Percentiles rank a stretch among this genome's conserved stretches.
Conservation (phyloP, 2,329 filamentous ascomycete species). For the Penicillium sp. region DNA sequence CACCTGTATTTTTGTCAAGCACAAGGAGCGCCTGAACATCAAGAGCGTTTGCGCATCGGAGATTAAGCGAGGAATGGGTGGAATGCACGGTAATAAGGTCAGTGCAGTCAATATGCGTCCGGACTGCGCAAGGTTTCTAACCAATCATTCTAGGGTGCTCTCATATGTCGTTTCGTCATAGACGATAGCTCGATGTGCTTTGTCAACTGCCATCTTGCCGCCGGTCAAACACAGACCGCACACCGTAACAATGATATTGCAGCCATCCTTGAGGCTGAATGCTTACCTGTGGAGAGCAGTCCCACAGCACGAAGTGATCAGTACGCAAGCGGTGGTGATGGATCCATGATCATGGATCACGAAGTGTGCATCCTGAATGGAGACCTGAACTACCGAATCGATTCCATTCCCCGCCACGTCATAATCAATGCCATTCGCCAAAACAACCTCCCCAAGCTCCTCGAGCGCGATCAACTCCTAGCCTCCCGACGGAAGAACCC, state of each 20-base stretch:
- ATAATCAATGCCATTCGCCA: conserved; percentile 82
- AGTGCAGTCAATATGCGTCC: conserved; percentile 3
- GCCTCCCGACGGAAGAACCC: conserved; percentile 87
- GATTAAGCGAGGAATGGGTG: conserved; percentile 94
- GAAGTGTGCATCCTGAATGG: conserved; percentile 97
- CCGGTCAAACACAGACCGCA: conserved; percentile 85
- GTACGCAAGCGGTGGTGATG: conserved; percentile 90
- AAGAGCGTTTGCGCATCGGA: conserved; percentile 75
- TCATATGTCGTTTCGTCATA: conserved; percentile 86
- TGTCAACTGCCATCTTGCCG: conserved; percentile 95
- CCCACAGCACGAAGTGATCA: conserved; percentile 68
- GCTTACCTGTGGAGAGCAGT: conserved; percentile 73
- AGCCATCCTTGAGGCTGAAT: conserved; percentile 76
- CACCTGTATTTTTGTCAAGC: conserved; percentile 91
- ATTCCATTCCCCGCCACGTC: conserved; percentile 91
- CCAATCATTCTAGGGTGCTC: conserved; percentile 61
- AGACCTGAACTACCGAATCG: conserved; percentile 96
- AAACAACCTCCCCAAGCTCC: conserved; percentile 78
- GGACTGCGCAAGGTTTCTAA: conserved; percentile 5
- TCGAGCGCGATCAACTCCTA: conserved; percentile 90
- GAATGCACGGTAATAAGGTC: conserved; percentile 89
- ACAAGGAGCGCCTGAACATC: conserved; percentile 72
- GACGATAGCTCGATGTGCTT: conserved; percentile 96
- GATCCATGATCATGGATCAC: conserved; percentile 91
- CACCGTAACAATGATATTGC: conserved; percentile 91